phyloP scores from a whole-genome alignment of 2,329 filamentous ascomycete species.

The Podosphaera aphanis region DNA sequence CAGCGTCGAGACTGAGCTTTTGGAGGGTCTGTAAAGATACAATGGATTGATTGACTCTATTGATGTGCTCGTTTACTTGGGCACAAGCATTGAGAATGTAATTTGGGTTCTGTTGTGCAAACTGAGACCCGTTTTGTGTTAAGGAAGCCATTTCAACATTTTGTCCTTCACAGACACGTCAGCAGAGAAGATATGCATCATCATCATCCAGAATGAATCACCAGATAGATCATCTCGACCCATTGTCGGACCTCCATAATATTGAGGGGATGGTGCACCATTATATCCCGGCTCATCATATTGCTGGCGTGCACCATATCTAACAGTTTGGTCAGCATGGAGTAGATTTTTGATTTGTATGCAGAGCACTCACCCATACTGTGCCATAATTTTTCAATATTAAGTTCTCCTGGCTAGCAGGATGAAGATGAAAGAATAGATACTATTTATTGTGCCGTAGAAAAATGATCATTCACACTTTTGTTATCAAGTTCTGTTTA shows the following conservation, averaged over 20 bases:
- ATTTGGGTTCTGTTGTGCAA: slow-evolving; percentile 37
- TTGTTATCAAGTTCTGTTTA: too few species aligned
- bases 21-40: slow-evolving; percentile 41
- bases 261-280: slow-evolving; percentile 4
- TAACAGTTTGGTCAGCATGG: slow-evolving; percentile 13
- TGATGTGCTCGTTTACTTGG: slow-evolving; percentile 55
- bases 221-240: slow-evolving; percentile 19
- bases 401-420: slow-evolving; percentile 2
- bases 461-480: too few species aligned
- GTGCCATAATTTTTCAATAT: slow-evolving; percentile 13
- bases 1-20: slow-evolving; percentile 26
- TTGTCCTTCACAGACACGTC: slow-evolving; percentile 8
- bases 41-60: slow-evolving; percentile 49
- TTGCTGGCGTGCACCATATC: slow-evolving; percentile 36
- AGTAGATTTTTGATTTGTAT: not conserved
- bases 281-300: slow-evolving; percentile 18
- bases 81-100: slow-evolving; percentile 67
- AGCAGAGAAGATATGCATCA: not conserved
- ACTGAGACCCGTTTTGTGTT: slow-evolving; percentile 21
- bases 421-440: not conserved
- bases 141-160: slow-evolving; percentile 47
- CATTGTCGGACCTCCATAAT: slow-evolving; percentile 9
- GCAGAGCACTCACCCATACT: slow-evolving; percentile 14
- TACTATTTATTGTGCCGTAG: not conserved
- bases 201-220: slow-evolving; percentile 9